phyloP scores from a whole-genome alignment of 768 basidiomycete species.

The Leccinum subtestaceum region DNA sequence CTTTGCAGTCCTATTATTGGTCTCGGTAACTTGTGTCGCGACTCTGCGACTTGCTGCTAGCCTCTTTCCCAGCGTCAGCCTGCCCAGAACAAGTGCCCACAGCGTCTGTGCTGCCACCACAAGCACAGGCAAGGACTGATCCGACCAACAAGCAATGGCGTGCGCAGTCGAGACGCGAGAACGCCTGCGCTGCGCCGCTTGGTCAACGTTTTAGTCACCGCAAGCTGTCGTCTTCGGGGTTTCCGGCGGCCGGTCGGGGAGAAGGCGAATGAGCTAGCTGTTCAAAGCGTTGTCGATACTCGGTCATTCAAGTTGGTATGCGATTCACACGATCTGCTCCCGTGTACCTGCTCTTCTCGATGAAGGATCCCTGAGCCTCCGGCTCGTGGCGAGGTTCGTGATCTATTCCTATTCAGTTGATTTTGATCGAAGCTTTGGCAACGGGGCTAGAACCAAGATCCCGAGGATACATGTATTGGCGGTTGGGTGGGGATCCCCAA shows the following conservation, averaged over 20 bases:
- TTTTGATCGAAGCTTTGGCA: background rate
- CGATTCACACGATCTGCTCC: background rate
- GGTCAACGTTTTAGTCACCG: background rate
- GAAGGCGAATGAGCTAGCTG: background rate
- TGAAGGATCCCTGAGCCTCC: background rate
- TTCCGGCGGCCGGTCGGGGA: background rate
- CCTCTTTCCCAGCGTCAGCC: no score
- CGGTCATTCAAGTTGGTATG: background rate
- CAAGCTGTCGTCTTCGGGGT: background rate
- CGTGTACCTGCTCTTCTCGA: background rate
- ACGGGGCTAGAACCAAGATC: background rate
- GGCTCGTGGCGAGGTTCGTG: background rate
- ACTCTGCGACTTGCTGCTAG: no score
- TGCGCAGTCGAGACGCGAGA: background rate
- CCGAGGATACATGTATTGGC: background rate
- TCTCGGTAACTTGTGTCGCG: no score
- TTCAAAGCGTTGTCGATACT: background rate
- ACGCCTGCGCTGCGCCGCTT: background rate
- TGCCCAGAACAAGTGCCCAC: no score
- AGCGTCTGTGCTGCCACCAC: no score
- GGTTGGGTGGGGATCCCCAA: background rate
- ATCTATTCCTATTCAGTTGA: background rate
- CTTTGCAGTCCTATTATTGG: no score
- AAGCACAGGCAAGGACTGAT: no score
- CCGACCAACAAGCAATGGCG: no score